Evolutionary conservation across 345 rosid species (phyloP).

Genomic region (Arabis hirsuta): DNA sequence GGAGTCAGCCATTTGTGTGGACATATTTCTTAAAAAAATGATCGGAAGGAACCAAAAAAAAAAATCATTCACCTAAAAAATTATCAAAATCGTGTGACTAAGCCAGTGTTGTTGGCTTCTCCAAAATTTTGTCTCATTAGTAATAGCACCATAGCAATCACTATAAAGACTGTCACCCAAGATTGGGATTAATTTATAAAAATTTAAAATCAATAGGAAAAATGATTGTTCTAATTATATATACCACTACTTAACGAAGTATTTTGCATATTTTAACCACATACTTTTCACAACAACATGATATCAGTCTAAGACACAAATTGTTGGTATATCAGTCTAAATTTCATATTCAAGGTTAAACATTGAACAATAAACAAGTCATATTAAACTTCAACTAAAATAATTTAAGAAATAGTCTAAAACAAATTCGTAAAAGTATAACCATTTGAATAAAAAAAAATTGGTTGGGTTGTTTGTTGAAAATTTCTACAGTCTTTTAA

Average conservation of each 20-base stretch:
- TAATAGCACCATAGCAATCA: neutral
- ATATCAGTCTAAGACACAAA: too few relatives aligned
- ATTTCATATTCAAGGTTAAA: too few relatives aligned
- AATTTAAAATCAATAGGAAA: neutral
- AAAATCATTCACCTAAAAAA: neutral
- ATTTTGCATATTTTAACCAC: neutral
- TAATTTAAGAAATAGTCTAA: too few relatives aligned
- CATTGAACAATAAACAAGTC: too few relatives aligned
- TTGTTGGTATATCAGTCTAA: too few relatives aligned
- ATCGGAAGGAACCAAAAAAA: too few relatives aligned
- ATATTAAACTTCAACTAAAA: too few relatives aligned
- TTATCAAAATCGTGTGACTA: neutral
- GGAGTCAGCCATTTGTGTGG: neutral
- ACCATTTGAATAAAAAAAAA: too few relatives aligned
- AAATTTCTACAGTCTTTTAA: too few relatives aligned
- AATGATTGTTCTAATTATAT: neutral
- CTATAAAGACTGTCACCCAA: neutral
- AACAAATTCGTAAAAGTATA: too few relatives aligned
- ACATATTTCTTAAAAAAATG: neutral
- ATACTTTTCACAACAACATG: too few relatives aligned
- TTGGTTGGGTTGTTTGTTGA: too few relatives aligned
- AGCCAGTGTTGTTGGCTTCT: neutral
- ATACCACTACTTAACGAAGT: neutral
- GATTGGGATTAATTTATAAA: neutral
- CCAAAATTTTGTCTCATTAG: conserved; percentile 3